Percentiles rank a stretch among this genome's conserved stretches.
Evolutionary conservation across 768 basidiomycete species (phyloP).

Genomic region (Mycena rosella): DNA sequence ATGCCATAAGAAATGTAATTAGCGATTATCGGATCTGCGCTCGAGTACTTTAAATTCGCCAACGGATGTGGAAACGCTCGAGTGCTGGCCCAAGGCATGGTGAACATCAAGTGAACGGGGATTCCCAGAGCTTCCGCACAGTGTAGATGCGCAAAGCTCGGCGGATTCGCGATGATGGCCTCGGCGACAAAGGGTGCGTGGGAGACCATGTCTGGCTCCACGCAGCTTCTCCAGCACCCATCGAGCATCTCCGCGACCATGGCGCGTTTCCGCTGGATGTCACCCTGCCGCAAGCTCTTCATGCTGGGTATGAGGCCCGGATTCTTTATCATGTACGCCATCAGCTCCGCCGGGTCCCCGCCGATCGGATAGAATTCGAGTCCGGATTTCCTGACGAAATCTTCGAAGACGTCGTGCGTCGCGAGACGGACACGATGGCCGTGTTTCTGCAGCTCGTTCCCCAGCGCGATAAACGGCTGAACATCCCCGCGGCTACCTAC

Average conservation of each 20-base stretch:
- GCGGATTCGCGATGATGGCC: slow-evolving; percentile 62
- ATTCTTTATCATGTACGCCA: slow-evolving; percentile 65
- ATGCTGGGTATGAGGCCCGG: slow-evolving; percentile 60
- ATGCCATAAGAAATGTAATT: slow-evolving; percentile 58
- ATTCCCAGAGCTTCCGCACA: slow-evolving; percentile 60
- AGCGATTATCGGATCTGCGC: slow-evolving; percentile 53
- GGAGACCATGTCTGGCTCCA: slow-evolving; percentile 48
- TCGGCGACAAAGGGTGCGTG: slow-evolving; percentile 56
- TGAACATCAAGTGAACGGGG: slow-evolving; percentile 43
- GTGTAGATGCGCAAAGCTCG: slow-evolving; percentile 62
- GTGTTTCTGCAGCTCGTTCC: slow-evolving; percentile 48
- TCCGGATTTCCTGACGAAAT: slow-evolving; percentile 51
- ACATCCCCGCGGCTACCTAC: slow-evolving; percentile 54
- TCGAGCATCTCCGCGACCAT: slow-evolving; percentile 59
- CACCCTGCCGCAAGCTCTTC: slow-evolving; percentile 55
- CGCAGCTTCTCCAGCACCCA: slow-evolving; percentile 56
- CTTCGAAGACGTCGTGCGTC: slow-evolving; percentile 57
- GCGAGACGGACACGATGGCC: slow-evolving; percentile 60
- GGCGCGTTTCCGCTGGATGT: slow-evolving; percentile 56
- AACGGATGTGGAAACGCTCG: slow-evolving; percentile 58
- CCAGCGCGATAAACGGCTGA: slow-evolving; percentile 61
- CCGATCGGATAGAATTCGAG: slow-evolving; percentile 61
- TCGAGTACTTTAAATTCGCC: slow-evolving; percentile 55
- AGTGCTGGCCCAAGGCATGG: slow-evolving; percentile 46
- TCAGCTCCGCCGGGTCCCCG: slow-evolving; percentile 59